Conservation (phyloP, 441 rosid genomes). For the Croton laevigatus region DNA sequence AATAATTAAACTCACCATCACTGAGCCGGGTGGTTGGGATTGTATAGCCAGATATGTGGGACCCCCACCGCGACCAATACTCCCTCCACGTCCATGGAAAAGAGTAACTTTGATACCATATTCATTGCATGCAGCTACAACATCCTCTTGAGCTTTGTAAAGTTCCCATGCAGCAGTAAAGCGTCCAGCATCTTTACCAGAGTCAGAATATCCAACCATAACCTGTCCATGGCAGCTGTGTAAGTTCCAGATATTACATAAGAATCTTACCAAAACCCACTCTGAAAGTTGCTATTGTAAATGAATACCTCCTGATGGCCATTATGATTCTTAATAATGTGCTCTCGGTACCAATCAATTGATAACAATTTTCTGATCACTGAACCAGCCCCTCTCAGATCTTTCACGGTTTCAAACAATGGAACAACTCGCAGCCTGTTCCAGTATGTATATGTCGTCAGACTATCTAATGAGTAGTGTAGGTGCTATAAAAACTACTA, state of each 20-base stretch:
- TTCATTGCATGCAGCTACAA: conserved; percentile 88
- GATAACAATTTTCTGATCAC: conserved; percentile 82
- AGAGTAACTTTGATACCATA: conserved; percentile 83
- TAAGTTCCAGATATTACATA: not conserved
- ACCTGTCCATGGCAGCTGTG: conserved; percentile 44
- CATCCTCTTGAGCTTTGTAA: conserved; percentile 98
- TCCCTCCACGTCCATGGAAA: conserved; percentile 98
- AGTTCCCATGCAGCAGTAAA: conserved; percentile 99
- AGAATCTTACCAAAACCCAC: conserved; percentile 13
- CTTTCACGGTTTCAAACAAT: conserved; percentile 85
- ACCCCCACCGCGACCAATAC: conserved; percentile 98
- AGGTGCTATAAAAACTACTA: not conserved
- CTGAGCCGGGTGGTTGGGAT: conserved; percentile 96
- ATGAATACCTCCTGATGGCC: conserved; percentile 81
- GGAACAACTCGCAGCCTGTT: conserved; percentile 88
- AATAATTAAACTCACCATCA: conserved; percentile 60
- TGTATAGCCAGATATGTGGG: conserved; percentile 96
- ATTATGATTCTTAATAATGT: conserved; percentile 68
- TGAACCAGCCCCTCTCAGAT: conserved; percentile 77
- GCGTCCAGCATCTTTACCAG: conserved; percentile 96
- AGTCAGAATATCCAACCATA: conserved; percentile 97
- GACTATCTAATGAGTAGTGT: not conserved
- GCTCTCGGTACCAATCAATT: conserved; percentile 85
- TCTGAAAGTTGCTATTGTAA: conserved; percentile 5
- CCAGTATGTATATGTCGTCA: conserved; percentile 16